Conservation (phyloP, 768 basidiomycete genomes). For the Pleurotus djamor region DNA sequence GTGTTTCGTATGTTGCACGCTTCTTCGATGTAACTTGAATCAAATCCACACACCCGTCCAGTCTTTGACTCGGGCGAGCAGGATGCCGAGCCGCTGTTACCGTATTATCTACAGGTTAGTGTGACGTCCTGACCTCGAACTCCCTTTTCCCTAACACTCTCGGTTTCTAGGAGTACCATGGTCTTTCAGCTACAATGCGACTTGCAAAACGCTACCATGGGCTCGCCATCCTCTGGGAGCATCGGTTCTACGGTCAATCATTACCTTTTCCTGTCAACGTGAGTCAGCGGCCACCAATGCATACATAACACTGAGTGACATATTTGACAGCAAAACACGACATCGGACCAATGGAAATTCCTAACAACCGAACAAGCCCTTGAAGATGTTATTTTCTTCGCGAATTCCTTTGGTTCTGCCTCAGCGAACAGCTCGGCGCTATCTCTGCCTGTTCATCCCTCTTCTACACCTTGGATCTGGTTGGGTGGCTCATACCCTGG, state of each 20-base stretch:
- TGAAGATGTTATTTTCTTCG: slow-evolving; percentile 48
- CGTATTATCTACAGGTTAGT: slow-evolving; percentile 43
- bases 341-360: slow-evolving; percentile 42
- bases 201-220: slow-evolving; percentile 44
- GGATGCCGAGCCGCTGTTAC: slow-evolving; percentile 42
- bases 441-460: slow-evolving; percentile 33
- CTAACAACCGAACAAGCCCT: slow-evolving; percentile 48
- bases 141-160: neutral
- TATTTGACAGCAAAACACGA: slow-evolving; percentile 36
- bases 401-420: slow-evolving; percentile 29
- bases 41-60: slow-evolving; percentile 12
- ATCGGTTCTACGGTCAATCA: slow-evolving; percentile 47
- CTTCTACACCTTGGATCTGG: slow-evolving; percentile 42
- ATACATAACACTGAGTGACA: neutral
- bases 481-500: slow-evolving; percentile 52
- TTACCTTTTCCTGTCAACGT: slow-evolving; percentile 47
- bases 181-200: slow-evolving; percentile 45
- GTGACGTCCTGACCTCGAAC: neutral
- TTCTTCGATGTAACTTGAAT: neutral
- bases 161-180: slow-evolving; percentile 40
- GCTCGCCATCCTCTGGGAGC: slow-evolving; percentile 48
- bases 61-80: slow-evolving; percentile 54
- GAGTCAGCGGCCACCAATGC: slow-evolving; percentile 4
- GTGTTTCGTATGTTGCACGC: slow-evolving; percentile 35
- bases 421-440: slow-evolving; percentile 9